Evolutionary conservation across 2,329 filamentous ascomycete genomes (phyloP), one percentile per base, ranked within the genome.

Genomic region (Graphium sp.): DNA sequence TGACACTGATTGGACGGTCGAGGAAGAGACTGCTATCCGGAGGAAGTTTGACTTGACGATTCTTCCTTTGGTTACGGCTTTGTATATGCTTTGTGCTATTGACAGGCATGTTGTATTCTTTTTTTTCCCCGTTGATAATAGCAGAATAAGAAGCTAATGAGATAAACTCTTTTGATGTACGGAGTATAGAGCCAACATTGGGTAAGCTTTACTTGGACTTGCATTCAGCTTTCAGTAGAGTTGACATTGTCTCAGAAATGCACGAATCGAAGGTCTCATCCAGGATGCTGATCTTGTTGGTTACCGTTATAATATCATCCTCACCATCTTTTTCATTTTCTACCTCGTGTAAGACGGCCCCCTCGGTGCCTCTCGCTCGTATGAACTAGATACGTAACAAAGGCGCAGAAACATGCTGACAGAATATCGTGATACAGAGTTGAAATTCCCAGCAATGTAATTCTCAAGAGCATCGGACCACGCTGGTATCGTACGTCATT

Each of bases 261-360:
- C 64, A 3, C 54, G 60, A 24, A 67, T 70, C 30, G 58, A 66
- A 34, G 65, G 65, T 13, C 52, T 71, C 50, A 45, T 37, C 2
- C 40, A 45, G 9, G 64, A 69, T 17, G 46, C 70, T 3, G 35
- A 58, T 4, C 37, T 44, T 13, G 56, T 10, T 5, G 15, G n/a
- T n/a, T n/a, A n/a, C n/a, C n/a, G n/a, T n/a, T n/a, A n/a, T n/a
- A n/a, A 11, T 9, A 32, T 58, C n/a, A 47, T 55, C 28, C 55
- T 56, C 9, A 69, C 67, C 52, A 71, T 70, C 41, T 65, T 66
- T 1, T 66, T 63, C 29, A 58, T 66, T 33, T 68, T 71, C 50
- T 70, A 68, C 47, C 59, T 71, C 34, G 42, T 62, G 31, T 70
- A 70, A n/a, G n/a, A n/a, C n/a, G n/a, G n/a, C 45, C 51, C 66